Percentiles rank a stretch among this genome's conserved stretches.
phyloP scores from a whole-genome alignment of 805 yeast species.

The Cyberlindnera americana region DNA sequence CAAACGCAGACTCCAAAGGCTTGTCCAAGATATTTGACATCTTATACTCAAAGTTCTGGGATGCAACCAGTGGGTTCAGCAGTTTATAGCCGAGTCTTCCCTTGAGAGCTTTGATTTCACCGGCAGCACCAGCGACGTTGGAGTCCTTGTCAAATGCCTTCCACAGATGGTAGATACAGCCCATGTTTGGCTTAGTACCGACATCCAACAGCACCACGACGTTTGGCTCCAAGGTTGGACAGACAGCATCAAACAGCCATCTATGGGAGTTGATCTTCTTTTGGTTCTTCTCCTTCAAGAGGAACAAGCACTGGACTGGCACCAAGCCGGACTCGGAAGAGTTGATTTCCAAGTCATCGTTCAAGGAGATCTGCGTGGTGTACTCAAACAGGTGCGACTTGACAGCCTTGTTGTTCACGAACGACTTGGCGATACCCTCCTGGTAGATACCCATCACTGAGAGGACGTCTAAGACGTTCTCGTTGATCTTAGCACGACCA shows the following conservation, averaged over 20 bases:
- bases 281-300: conserved; percentile 87
- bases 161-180: conserved; percentile 92
- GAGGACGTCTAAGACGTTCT: conserved; percentile 79
- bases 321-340: conserved; percentile 88
- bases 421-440: conserved; percentile 94
- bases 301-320: conserved; percentile 91
- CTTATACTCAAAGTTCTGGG: conserved; percentile 94
- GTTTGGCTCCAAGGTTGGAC: conserved; percentile 89
- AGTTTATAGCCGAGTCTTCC: conserved; percentile 83
- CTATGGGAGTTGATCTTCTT: conserved; percentile 96
- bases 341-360: conserved; percentile 82
- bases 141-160: conserved; percentile 95
- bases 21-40: conserved; percentile 96
- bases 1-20: conserved; percentile 89
- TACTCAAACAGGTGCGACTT: conserved; percentile 93
- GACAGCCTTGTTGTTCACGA: conserved; percentile 87
- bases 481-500: conserved; percentile 86
- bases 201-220: conserved; percentile 89
- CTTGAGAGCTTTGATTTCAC: conserved; percentile 93
- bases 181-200: conserved; percentile 92
- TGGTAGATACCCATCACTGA: conserved; percentile 97
- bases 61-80: conserved; percentile 88
- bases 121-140: conserved; percentile 98
- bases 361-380: conserved; percentile 91
- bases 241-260: conserved; percentile 94